Evolutionary conservation across 495 filamentous ascomycete species (phyloP), one percentile per base, ranked within the genome.

Genomic region (Astrocystis sublimbata): DNA sequence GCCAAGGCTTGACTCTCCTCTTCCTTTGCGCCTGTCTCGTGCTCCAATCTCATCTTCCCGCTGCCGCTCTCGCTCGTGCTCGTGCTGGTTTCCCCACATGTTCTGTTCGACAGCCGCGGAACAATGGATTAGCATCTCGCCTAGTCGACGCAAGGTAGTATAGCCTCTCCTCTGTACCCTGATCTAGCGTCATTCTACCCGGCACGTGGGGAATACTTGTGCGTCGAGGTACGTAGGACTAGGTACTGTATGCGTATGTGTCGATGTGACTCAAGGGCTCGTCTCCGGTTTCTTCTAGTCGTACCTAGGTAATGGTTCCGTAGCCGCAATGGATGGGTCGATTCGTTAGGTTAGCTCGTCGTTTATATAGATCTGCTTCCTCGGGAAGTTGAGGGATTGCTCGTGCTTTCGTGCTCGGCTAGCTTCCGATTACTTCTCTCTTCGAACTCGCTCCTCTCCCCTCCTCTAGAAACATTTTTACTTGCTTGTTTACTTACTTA

Each of bases 161-260:
- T n/a, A n/a, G n/a, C n/a, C n/a, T n/a, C n/a, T n/a, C n/a, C n/a
- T n/a, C n/a, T n/a, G n/a, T n/a, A n/a, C n/a, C n/a, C n/a, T n/a
- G n/a, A n/a, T n/a, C n/a, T n/a, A n/a, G n/a, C n/a, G n/a, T 10
- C 12, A n/a, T 26, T 38, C 31, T 59, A n/a, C 42, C 45, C 43
- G 56, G 43, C 56, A 59, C 56, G 43, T 59, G 56, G 43, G 40
- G 17, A 17, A n/a, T n/a, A n/a, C n/a, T n/a, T n/a, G n/a, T n/a
- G n/a, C n/a, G n/a, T n/a, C n/a, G n/a, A n/a, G n/a, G n/a, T n/a
- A n/a, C n/a, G n/a, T n/a, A n/a, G n/a, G n/a, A n/a, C n/a, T n/a
- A n/a, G n/a, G n/a, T n/a, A n/a, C n/a, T n/a, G n/a, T n/a, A n/a
- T n/a, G n/a, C n/a, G 26, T 8, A 40, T 28, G 54, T 45, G 40